A percentile compares a stretch with the other conserved stretches of the same genome.
Conservation (phyloP, 2,329 filamentous ascomycete species). For the Apiospora arundinis region DNA sequence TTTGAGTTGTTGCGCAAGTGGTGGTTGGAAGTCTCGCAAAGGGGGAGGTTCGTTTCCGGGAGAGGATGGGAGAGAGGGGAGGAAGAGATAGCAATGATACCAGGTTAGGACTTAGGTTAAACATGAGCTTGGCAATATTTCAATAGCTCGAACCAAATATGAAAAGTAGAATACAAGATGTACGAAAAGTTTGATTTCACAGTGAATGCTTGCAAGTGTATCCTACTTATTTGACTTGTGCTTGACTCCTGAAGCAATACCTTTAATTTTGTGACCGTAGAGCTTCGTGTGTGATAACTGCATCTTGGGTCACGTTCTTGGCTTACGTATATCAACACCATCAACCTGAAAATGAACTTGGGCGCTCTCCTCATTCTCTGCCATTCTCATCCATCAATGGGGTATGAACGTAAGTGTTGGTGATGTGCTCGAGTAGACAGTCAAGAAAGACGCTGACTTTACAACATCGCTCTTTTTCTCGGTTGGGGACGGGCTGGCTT, state of each 20-base stretch:
- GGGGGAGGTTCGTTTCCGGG: neutral
- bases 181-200: slow-evolving; percentile 33
- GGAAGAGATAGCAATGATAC: slow-evolving; percentile 36
- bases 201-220: slow-evolving; percentile 28
- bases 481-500: no score
- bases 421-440: no score
- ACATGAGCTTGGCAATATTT: neutral
- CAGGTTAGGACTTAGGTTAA: slow-evolving; percentile 31
- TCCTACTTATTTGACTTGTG: neutral
- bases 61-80: neutral
- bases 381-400: neutral
- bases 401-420: no score
- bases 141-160: slow-evolving; percentile 8
- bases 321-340: neutral
- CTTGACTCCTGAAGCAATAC: neutral
- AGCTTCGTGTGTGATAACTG: no score
- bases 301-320: neutral
- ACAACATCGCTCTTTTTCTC: no score
- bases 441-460: no score
- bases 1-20: slow-evolving; percentile 15
- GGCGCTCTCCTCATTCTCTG: no score
- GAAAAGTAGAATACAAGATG: slow-evolving; percentile 32
- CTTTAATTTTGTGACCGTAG: no score
- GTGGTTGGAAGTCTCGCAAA: neutral
- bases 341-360: no score